phyloP scores from a whole-genome alignment of 257 asterid species.

The Primulina huaijiensis region DNA sequence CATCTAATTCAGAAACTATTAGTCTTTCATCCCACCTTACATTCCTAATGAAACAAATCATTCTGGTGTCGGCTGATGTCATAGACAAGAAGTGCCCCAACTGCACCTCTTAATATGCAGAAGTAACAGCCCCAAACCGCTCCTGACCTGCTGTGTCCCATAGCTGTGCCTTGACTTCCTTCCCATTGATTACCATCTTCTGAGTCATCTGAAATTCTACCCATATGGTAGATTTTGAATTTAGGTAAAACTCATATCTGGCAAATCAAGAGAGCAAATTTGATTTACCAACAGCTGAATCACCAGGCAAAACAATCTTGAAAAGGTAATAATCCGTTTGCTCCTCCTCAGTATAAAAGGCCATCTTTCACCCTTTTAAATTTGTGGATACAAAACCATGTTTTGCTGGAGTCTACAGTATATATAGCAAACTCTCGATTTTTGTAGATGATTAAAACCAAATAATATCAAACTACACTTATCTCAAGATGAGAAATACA shows the following conservation, averaged over 20 bases:
- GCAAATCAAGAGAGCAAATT: conserved; percentile 94
- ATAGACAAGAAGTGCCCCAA: conserved; percentile 91
- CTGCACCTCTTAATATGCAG: conserved; percentile 97
- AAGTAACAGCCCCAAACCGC: conserved; percentile 93
- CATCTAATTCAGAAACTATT: not conserved
- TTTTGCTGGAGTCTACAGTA: conserved; percentile 15
- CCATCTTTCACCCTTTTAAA: conserved; percentile 53
- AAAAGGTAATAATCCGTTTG: conserved; percentile 81
- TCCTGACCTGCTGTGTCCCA: conserved; percentile 99
- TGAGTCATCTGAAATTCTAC: conserved; percentile 98
- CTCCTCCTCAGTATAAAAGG: conserved; percentile 51
- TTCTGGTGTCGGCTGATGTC: conserved; percentile 76
- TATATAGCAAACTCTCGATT: conserved; percentile 20
- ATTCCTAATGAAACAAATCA: no score
- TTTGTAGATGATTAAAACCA: conserved; percentile 13
- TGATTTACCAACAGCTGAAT: conserved; percentile 96
- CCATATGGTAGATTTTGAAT: conserved; percentile 89
- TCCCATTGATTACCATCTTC: conserved; percentile 75
- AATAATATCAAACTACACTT: conserved; percentile 11
- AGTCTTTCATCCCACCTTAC: not conserved
- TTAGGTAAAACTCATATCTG: conserved; percentile 83
- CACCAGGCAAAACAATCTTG: conserved; percentile 75
- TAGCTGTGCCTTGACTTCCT: conserved; percentile 89
- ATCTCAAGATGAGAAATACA: not conserved
- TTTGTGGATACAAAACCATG: conserved; percentile 36